A percentile compares a stretch with the other conserved stretches of the same genome.
Conservation (phyloP, 306 rosid genomes). For the Lagenaria siceraria region DNA sequence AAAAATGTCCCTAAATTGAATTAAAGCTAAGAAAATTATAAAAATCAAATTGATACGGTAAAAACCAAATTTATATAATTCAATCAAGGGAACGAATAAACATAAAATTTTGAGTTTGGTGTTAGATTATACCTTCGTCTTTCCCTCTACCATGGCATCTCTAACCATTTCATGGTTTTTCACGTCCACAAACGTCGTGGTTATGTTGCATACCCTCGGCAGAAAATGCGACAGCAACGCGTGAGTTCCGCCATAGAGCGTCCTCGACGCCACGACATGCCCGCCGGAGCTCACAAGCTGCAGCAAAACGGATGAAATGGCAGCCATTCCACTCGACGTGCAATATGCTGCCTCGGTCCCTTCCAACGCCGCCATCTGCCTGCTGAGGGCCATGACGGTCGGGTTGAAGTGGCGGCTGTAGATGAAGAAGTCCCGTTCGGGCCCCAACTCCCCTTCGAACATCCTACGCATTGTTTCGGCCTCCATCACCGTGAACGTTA, state of each 20-base stretch:
- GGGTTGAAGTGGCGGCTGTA: conserved; percentile 99
- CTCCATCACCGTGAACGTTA: conserved; percentile 92
- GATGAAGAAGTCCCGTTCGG: conserved; percentile 70
- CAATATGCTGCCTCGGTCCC: conserved; percentile 94
- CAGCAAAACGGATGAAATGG: conserved; percentile 47
- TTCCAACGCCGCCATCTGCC: conserved; percentile 82
- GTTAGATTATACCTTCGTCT: conserved; percentile 21
- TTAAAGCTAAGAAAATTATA: no score
- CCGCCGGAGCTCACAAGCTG: conserved; percentile 58
- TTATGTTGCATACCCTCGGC: conserved; percentile 46
- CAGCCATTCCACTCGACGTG: conserved; percentile 87
- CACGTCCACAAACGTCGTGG: conserved; percentile 53
- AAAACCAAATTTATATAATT: background rate
- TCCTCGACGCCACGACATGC: conserved; percentile 48
- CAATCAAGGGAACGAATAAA: background rate
- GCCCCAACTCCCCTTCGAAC: conserved; percentile 75
- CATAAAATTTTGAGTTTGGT: background rate
- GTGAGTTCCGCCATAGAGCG: conserved; percentile 80
- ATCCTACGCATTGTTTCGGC: conserved; percentile 78
- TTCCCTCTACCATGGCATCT: conserved; percentile 46
- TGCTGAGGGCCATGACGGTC: conserved; percentile 66
- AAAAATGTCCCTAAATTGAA: no score
- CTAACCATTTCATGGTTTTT: conserved; percentile 34
- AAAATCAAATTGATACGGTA: no score
- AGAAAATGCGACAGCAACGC: conserved; percentile 64